These are phyloP conservation scores for Amborella trichopoda DNA, from an alignment of 164 flowering plant genomes.

Conservation along the genomic window DNA sequence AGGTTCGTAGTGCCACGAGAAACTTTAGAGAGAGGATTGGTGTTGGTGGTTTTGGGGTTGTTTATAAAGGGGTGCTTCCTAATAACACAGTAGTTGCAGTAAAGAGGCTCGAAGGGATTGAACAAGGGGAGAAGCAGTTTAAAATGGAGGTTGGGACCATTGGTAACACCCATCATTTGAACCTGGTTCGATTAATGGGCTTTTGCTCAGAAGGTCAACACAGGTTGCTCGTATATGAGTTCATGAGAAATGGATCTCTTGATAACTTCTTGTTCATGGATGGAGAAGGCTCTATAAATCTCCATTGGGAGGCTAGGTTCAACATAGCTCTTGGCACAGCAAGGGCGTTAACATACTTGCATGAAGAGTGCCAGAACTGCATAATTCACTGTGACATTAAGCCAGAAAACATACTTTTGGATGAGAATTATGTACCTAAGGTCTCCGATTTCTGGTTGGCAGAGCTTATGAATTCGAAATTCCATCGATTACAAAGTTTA, in stretches of 20 bases:
- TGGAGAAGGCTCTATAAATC: slow-evolving; percentile 7
- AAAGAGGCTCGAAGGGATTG: slow-evolving; percentile 28
- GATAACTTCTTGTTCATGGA: slow-evolving; percentile 20
- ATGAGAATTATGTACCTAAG: slow-evolving; percentile 13
- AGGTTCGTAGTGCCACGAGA: slow-evolving; percentile 20
- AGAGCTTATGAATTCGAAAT: slow-evolving; percentile 13
- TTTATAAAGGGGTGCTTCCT: slow-evolving; percentile 20
- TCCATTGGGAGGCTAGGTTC: slow-evolving; percentile 12
- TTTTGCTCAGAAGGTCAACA: slow-evolving; percentile 34
- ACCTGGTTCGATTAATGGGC: slow-evolving; percentile 25
- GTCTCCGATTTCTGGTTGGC: slow-evolving; percentile 18
- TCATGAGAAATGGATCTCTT: slow-evolving; percentile 26
- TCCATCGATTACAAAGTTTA: slow-evolving; percentile 13
- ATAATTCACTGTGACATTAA: slow-evolving; percentile 18
- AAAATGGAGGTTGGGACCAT: slow-evolving; percentile 31
- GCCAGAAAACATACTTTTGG: slow-evolving; percentile 18
- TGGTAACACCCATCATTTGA: slow-evolving; percentile 28
- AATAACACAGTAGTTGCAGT: slow-evolving; percentile 24
- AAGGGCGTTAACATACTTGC: no score
- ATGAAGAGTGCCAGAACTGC: slow-evolving; percentile 19
- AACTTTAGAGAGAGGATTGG: slow-evolving; percentile 27
- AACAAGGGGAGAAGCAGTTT: slow-evolving; percentile 30
- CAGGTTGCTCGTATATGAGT: slow-evolving; percentile 27
- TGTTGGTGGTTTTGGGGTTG: slow-evolving; percentile 24
- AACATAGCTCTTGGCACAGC: no score